These are phyloP conservation scores for Erysimum cheiri DNA, from an alignment of 441 rosid genomes.

Conservation along the genomic window DNA sequence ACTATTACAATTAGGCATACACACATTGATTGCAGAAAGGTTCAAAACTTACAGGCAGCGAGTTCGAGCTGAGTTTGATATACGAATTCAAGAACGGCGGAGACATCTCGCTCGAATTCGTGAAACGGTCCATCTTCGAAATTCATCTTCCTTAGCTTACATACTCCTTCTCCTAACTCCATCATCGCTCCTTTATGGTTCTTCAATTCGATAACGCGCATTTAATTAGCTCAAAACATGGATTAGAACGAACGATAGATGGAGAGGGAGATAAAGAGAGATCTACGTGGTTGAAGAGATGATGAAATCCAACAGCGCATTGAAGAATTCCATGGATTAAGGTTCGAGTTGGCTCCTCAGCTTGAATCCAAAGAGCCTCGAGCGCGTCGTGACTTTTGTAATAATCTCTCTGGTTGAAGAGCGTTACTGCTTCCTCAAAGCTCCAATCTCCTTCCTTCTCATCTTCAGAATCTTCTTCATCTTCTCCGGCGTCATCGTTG, in stretches of 20 bases:
- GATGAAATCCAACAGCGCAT: slow-evolving; percentile 87
- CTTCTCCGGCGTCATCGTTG: slow-evolving; percentile 37
- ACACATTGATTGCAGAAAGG: not conserved
- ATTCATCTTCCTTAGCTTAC: slow-evolving; percentile 86
- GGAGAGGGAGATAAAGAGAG: not conserved
- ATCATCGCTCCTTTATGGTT: slow-evolving; percentile 96
- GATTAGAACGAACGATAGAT: not conserved
- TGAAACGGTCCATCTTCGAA: slow-evolving; percentile 69
- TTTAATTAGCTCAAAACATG: not conserved
- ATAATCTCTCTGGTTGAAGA: slow-evolving; percentile 69
- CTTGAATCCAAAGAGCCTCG: slow-evolving; percentile 69
- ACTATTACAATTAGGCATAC: not conserved
- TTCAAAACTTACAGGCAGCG: slow-evolving; percentile 74
- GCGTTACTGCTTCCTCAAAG: slow-evolving; percentile 62
- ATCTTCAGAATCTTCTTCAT: not conserved
- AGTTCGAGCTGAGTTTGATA: slow-evolving; percentile 87
- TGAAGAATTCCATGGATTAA: slow-evolving; percentile 79
- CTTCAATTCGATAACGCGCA: slow-evolving; percentile 31
- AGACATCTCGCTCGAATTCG: slow-evolving; percentile 71
- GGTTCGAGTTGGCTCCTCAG: slow-evolving; percentile 76
- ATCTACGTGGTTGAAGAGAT: slow-evolving; percentile 74
- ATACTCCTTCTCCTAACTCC: slow-evolving; percentile 90
- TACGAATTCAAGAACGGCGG: slow-evolving; percentile 73
- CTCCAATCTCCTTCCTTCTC: slow-evolving; percentile 43
- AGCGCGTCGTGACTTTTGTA: slow-evolving; percentile 77